phyloP scores from a whole-genome alignment of 2,329 filamentous ascomycete genomes.

The Metarhizium brunneum region DNA sequence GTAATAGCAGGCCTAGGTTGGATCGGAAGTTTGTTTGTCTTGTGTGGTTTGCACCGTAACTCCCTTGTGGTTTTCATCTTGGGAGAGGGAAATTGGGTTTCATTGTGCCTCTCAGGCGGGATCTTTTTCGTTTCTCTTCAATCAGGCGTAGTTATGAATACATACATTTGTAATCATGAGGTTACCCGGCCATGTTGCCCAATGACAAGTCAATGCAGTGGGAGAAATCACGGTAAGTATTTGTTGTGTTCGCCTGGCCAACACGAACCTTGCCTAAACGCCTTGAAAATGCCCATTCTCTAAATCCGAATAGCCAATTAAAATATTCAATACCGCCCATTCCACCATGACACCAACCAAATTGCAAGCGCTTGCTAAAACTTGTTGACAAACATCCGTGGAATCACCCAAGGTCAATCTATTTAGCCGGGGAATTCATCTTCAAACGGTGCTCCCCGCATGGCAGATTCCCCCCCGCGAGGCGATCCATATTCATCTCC shows the following conservation, averaged over 20 bases:
- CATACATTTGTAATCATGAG: background rate
- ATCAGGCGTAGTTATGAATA: background rate
- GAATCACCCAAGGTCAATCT: background rate
- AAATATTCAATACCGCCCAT: background rate
- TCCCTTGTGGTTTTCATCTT: background rate
- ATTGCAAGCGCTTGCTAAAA: background rate
- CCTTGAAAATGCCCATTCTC: constrained; percentile 4
- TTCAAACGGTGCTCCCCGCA: background rate
- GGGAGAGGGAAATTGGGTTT: background rate
- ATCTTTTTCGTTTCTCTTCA: background rate
- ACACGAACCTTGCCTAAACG: background rate
- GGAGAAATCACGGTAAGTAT: background rate
- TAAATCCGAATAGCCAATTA: background rate
- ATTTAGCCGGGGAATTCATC: background rate
- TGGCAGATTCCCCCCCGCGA: background rate
- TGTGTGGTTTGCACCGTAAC: background rate
- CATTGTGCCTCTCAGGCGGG: background rate
- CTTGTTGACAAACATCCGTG: background rate
- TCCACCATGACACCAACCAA: background rate
- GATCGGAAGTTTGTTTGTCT: background rate
- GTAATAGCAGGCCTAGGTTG: background rate
- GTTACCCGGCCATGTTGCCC: background rate
- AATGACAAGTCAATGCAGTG: background rate
- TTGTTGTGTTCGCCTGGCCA: background rate
- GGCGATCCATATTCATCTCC: background rate